Conservation (phyloP, 2,329 filamentous ascomycete genomes). For the Fusarium protoensiforme region DNA sequence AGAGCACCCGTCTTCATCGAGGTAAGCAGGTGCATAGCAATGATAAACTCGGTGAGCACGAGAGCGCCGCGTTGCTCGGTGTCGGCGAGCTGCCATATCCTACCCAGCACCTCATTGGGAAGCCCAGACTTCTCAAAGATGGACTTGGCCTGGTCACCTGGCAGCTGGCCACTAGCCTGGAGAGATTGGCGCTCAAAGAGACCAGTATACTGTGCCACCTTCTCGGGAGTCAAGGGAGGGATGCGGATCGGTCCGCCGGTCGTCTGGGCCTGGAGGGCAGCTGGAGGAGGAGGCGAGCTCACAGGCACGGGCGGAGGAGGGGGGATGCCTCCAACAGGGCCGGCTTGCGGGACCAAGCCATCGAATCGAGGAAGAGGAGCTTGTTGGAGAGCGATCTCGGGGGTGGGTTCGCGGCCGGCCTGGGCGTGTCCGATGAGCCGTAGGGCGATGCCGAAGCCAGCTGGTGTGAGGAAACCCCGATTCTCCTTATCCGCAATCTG, state of each 20-base stretch:
- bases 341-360: slow-evolving; percentile 65
- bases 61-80: slow-evolving; percentile 91
- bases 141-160: slow-evolving; percentile 87
- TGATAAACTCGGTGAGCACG: slow-evolving; percentile 91
- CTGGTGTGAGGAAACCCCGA: slow-evolving; percentile 89
- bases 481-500: slow-evolving; percentile 98
- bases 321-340: slow-evolving; percentile 50
- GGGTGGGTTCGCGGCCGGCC: slow-evolving; percentile 82
- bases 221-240: slow-evolving; percentile 87
- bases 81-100: slow-evolving; percentile 95
- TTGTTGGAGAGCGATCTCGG: slow-evolving; percentile 84
- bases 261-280: slow-evolving; percentile 65
- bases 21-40: slow-evolving; percentile 96
- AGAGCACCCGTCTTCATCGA: slow-evolving; percentile 89
- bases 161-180: slow-evolving; percentile 73
- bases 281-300: slow-evolving; percentile 59
- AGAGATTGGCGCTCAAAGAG: slow-evolving; percentile 91
- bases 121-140: slow-evolving; percentile 95
- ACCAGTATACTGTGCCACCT: slow-evolving; percentile 87
- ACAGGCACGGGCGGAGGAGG: slow-evolving; percentile 52
- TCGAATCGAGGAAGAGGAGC: slow-evolving; percentile 95
- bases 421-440: slow-evolving; percentile 97
- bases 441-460: slow-evolving; percentile 92
- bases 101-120: slow-evolving; percentile 89
- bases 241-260: slow-evolving; percentile 83